A percentile compares a stretch with the other conserved stretches of the same genome.
phyloP scores from a whole-genome alignment of 2,329 filamentous ascomycete genomes.

The Nigrospora sphaerica region DNA sequence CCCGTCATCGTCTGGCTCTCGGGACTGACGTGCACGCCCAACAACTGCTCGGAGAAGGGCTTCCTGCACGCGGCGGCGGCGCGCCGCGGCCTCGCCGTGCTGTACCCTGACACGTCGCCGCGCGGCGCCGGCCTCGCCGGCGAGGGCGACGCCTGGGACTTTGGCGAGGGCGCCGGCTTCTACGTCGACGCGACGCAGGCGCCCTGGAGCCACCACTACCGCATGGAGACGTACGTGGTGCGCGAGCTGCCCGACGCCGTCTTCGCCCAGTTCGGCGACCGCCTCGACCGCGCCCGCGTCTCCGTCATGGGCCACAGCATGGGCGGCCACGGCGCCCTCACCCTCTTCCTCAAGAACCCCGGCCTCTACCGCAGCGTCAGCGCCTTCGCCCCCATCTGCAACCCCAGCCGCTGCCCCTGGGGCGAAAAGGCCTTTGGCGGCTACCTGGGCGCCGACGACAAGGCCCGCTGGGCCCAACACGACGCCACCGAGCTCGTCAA shows the following conservation, averaged over 20 bases:
- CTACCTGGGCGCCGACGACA: constrained; percentile 72
- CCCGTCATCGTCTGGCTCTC: constrained; percentile 91
- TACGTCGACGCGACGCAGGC: constrained; percentile 79
- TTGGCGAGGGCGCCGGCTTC: constrained; percentile 87
- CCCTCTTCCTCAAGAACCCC: constrained; percentile 85
- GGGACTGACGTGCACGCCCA: constrained; percentile 88
- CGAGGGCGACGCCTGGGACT: constrained; percentile 86
- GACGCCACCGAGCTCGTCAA: constrained; percentile 88
- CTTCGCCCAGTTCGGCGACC: constrained; percentile 59
- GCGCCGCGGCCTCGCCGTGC: constrained; percentile 76
- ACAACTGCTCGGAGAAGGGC: constrained; percentile 75
- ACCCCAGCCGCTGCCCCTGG: constrained; percentile 83
- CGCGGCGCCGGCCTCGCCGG: constrained; percentile 73
- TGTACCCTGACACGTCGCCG: constrained; percentile 93
- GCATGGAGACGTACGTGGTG: constrained; percentile 93
- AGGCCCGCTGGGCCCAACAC: constrained; percentile 75
- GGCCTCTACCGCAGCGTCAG: constrained; percentile 83
- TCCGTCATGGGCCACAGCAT: constrained; percentile 93
- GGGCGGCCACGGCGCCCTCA: constrained; percentile 93
- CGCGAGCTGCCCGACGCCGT: constrained; percentile 75
- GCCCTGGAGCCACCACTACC: constrained; percentile 73
- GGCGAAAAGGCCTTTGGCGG: constrained; percentile 91
- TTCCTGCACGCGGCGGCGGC: constrained; percentile 85
- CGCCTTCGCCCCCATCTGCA: constrained; percentile 84
- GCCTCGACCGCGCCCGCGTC: constrained; percentile 64